A percentile compares a stretch with the other conserved stretches of the same genome.
Conservation (phyloP, 78 protist genomes). For the Parvularia atlantis region DNA sequence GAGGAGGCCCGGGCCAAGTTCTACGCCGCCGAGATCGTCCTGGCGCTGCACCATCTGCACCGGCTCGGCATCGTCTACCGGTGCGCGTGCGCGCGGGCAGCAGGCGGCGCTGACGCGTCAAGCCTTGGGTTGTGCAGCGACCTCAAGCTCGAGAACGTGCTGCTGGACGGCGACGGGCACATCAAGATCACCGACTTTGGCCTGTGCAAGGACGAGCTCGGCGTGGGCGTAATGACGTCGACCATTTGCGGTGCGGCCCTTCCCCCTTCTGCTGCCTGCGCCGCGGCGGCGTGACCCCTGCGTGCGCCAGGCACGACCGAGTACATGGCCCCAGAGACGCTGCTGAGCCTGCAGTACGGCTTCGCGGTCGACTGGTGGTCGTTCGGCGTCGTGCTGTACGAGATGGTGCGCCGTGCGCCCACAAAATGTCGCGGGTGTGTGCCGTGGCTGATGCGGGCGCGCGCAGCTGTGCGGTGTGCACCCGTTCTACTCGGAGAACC, state of each 20-base stretch:
- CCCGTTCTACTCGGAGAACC: slow-evolving; percentile 47
- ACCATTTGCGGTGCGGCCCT: slow-evolving; percentile 96
- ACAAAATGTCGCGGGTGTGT: slow-evolving; percentile 39
- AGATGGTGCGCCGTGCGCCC: slow-evolving; percentile 68
- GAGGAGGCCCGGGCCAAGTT: slow-evolving; percentile 62
- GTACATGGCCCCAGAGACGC: slow-evolving; percentile 75
- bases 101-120: too few relatives aligned
- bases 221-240: slow-evolving; percentile 24
- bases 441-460: neutral
- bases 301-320: too few relatives aligned
- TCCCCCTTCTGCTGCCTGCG: too few relatives aligned
- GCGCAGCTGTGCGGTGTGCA: too few relatives aligned
- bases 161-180: slow-evolving; percentile 82
- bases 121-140: slow-evolving; percentile 33
- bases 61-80: slow-evolving; percentile 59
- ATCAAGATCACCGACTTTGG: slow-evolving; percentile 82
- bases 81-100: neutral
- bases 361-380: slow-evolving; percentile 89
- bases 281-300: too few relatives aligned
- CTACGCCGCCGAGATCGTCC: slow-evolving; percentile 72
- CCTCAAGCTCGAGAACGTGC: slow-evolving; percentile 82
- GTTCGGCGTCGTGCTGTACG: slow-evolving; percentile 71
- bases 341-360: slow-evolving; percentile 30
- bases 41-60: slow-evolving; percentile 82
- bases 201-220: slow-evolving; percentile 43